A percentile compares a stretch with the other conserved stretches of the same genome.
phyloP scores from a whole-genome alignment of 305 asterid species.

The Fraxinus floribunda region DNA sequence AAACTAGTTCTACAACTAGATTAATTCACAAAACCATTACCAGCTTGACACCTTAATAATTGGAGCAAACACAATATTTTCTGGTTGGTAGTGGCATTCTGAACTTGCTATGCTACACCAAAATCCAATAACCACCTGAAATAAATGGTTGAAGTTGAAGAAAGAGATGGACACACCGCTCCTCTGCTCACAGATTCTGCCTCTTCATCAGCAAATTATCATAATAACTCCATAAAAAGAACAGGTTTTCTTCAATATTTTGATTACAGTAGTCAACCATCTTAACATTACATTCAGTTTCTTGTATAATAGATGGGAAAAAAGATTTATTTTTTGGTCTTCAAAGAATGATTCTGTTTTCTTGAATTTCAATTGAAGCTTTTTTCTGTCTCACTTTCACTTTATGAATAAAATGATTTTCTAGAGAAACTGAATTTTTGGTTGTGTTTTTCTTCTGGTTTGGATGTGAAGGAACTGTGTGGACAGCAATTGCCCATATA shows the following conservation, averaged over 20 bases:
- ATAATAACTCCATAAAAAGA: conserved; percentile 33
- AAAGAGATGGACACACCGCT: conserved; percentile 22
- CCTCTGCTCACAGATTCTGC: conserved; percentile 40
- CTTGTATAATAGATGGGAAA: not conserved
- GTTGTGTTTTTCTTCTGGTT: not conserved
- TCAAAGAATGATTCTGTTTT: not conserved
- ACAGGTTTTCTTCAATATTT: conserved; percentile 36
- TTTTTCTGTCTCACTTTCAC: not conserved
- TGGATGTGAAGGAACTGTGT: conserved; percentile 55
- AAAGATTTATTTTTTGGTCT: not conserved
- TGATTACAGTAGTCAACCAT: not conserved
- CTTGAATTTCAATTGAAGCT: not conserved
- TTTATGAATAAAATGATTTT: not conserved
- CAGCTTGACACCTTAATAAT: not conserved
- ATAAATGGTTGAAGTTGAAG: conserved; percentile 38
- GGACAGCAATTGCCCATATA: conserved; percentile 76
- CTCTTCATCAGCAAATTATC: conserved; percentile 40
- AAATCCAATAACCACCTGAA: not conserved
- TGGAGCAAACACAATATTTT: not conserved
- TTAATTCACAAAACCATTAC: not conserved
- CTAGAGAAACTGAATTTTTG: not conserved
- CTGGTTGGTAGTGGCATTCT: not conserved
- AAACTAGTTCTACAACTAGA: too few relatives aligned
- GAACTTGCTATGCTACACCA: not conserved
- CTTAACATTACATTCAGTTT: not conserved